Evolutionary conservation across 139 green algal genomes (phyloP), one percentile per base, ranked within the genome.

Genomic region (Micractinium sp.): DNA sequence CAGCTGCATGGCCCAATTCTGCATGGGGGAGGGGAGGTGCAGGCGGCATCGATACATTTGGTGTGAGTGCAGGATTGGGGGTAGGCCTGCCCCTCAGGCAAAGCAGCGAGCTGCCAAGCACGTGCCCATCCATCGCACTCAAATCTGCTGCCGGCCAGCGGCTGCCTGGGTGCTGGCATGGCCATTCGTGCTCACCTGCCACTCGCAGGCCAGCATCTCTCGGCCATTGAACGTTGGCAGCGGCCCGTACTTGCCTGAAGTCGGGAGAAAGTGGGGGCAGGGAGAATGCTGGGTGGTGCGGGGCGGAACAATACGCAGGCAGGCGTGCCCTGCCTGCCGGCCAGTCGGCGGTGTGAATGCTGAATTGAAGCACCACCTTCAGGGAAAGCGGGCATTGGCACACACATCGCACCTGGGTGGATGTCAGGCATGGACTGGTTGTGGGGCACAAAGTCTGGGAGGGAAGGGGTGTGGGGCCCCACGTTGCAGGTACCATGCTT

Each of bases 391-490:
- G 5, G 47, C 47, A 9, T 9, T 56, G n/a, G n/a, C n/a, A 27
- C 63, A 71, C 14, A 71, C 63, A 71, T 71, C 20, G 7, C 71
- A 77, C 71, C 71, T 5, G 71, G 71, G 71, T 77, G 31, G 31
- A 77, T 77, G 71, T 77, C 71, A 22, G 71, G 71, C 71, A 38
- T 0, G 1, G 35, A n/a, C 71, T 77, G 71, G 29, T 38, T 77
- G 71, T 77, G 71, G 3, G 71, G 71, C 71, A 77, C 71, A 77
- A 77, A 77, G 71, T 77, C 71, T 38, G 71, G 71, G 31, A 77
- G 71, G 31, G 25, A 27, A n/a, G 35, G 31, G 31, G 31, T 14
- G 71, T 2, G 3, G 3, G 29, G 9, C 71, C 2, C 31, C 29
- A 0, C 5, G 71, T 12, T 77, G 71, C 71, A 77, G 2, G 71